A percentile compares a stretch with the other conserved stretches of the same genome.
phyloP scores from a whole-genome alignment of 2,329 filamentous ascomycete genomes.

The Penicillium sp. region DNA sequence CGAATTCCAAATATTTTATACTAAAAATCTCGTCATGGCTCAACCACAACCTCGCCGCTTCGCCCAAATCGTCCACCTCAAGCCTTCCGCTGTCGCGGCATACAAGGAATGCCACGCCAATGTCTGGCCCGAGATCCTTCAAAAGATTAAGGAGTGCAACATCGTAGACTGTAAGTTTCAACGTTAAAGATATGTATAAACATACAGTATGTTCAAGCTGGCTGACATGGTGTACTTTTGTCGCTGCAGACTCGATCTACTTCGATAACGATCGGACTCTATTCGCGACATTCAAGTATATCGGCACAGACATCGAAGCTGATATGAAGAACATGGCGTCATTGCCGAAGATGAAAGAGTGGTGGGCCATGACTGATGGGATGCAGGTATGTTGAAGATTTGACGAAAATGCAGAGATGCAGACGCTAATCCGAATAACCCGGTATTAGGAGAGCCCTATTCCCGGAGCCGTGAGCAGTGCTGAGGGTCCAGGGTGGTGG shows the following conservation, averaged over 20 bases:
- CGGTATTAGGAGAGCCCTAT: constrained; percentile 31
- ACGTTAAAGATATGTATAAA: background rate
- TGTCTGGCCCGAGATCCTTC: constrained; percentile 74
- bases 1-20: background rate
- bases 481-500: constrained; percentile 38
- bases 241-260: constrained; percentile 61
- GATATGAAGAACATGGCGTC: constrained; percentile 75
- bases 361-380: constrained; percentile 77
- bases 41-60: constrained; percentile 46
- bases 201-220: background rate
- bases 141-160: constrained; percentile 72
- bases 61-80: constrained; percentile 70
- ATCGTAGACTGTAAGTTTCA: constrained; percentile 64
- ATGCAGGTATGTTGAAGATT: constrained; percentile 55
- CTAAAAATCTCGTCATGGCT: constrained; percentile 8
- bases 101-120: constrained; percentile 72
- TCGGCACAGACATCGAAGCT: constrained; percentile 67
- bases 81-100: constrained; percentile 61
- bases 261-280: constrained; percentile 67
- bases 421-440: constrained; percentile 3
- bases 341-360: constrained; percentile 70
- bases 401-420: background rate
- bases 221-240: background rate
- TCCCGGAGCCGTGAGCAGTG: constrained; percentile 31
- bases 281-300: constrained; percentile 75